These are phyloP conservation scores for Metarhizium brunneum DNA, from an alignment of 2,329 filamentous ascomycete genomes.

Conservation along the genomic window DNA sequence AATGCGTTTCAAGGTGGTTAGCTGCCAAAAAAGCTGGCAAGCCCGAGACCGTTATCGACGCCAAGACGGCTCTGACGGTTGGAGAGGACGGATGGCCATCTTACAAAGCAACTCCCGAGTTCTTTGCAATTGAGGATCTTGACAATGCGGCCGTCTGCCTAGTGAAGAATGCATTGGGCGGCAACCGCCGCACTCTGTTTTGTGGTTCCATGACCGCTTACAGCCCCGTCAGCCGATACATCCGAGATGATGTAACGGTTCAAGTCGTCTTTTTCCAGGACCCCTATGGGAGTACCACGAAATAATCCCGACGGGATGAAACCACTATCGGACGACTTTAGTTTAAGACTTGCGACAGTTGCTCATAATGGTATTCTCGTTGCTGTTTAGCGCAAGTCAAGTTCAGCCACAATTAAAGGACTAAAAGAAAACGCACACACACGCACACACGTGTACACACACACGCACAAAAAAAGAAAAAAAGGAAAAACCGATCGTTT, in stretches of 20 bases:
- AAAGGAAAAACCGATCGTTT: not conserved
- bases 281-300: not conserved
- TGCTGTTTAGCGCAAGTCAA: not conserved
- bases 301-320: not conserved
- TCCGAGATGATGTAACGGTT: conserved; percentile 71
- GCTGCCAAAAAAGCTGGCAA: conserved; percentile 17
- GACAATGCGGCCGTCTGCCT: conserved; percentile 76
- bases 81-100: conserved; percentile 14
- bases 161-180: conserved; percentile 71
- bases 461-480: too few species aligned
- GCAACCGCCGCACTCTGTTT: conserved; percentile 63
- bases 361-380: not conserved
- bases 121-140: conserved; percentile 64
- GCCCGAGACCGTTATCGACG: conserved; percentile 14
- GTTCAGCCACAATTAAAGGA: not conserved
- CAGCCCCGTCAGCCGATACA: conserved; percentile 55
- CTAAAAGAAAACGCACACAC: too few species aligned
- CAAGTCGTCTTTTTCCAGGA: conserved; percentile 62
- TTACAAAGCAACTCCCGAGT: conserved; percentile 28
- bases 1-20: conserved; percentile 47
- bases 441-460: too few species aligned
- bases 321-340: not conserved
- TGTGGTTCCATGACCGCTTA: conserved; percentile 63
- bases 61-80: conserved; percentile 3
- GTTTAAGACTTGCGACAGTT: not conserved